Percentiles rank a stretch among this genome's conserved stretches.
Evolutionary conservation across 495 filamentous ascomycete species (phyloP).

Genomic region (Tricharina praecox): DNA sequence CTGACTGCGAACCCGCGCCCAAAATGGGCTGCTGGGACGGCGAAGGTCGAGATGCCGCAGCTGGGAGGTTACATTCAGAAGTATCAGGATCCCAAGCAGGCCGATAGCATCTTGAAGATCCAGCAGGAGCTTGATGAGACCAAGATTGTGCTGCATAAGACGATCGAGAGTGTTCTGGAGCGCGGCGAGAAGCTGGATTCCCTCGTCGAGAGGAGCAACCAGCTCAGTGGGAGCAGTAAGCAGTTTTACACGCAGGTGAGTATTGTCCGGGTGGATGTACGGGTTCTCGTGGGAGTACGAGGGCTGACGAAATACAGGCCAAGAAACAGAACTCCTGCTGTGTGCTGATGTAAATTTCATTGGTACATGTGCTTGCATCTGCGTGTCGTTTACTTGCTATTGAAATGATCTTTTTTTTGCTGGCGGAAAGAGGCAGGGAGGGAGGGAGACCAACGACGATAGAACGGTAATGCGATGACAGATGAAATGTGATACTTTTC

Average conservation of each 20-base stretch:
- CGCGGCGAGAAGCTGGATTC: conserved; percentile 90
- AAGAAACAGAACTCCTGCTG: conserved; percentile 98
- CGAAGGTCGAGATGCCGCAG: conserved; percentile 43
- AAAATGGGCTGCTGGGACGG: conserved; percentile 40
- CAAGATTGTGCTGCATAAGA: conserved; percentile 93
- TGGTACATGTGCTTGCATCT: too few species aligned
- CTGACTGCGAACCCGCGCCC: conserved; percentile 58
- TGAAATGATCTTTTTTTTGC: too few species aligned
- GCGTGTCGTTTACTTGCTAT: too few species aligned
- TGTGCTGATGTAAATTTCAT: conserved; percentile 47
- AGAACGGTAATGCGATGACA: too few species aligned
- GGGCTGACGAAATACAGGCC: conserved; percentile 42
- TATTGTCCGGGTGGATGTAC: neutral
- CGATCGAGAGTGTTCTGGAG: conserved; percentile 91
- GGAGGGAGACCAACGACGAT: too few species aligned
- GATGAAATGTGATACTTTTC: too few species aligned
- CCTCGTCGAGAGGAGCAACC: conserved; percentile 89
- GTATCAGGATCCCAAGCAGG: conserved; percentile 77
- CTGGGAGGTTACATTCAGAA: conserved; percentile 71
- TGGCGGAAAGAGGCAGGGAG: too few species aligned
- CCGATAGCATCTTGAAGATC: conserved; percentile 84
- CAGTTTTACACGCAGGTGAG: conserved; percentile 79
- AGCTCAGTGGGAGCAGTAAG: conserved; percentile 72
- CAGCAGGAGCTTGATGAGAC: conserved; percentile 96
- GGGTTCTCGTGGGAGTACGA: neutral